Conservation (phyloP, 2,329 filamentous ascomycete genomes). For the Trematosphaeria pertusa region DNA sequence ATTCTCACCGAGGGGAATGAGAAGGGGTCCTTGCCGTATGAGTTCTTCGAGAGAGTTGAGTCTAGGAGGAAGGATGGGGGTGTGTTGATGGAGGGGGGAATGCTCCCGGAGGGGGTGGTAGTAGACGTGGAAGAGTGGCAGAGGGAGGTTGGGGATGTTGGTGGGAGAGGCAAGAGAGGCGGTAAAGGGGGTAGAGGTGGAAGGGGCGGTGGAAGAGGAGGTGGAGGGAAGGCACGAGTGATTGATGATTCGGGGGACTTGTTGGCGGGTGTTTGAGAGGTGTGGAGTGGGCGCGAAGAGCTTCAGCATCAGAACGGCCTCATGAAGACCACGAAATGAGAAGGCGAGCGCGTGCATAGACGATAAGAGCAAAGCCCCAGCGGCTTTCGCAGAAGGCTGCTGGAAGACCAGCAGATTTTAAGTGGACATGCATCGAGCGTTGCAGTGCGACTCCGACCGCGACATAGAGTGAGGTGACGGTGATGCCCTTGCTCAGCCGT, state of each 20-base stretch:
- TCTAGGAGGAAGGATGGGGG: slow-evolving; percentile 66
- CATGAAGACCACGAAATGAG: too few species aligned
- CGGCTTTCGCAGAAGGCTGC: too few species aligned
- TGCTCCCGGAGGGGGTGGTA: slow-evolving; percentile 54
- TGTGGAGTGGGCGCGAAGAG: background rate
- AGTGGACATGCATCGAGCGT: too few species aligned
- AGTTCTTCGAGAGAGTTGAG: slow-evolving; percentile 75
- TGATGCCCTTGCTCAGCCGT: too few species aligned
- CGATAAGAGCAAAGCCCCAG: too few species aligned
- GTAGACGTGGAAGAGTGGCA: slow-evolving; percentile 47
- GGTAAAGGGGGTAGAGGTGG: slow-evolving; percentile 32
- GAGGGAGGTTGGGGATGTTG: slow-evolving; percentile 31
- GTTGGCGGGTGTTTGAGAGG: slow-evolving; percentile 22
- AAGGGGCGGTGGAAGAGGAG: slow-evolving; percentile 22
- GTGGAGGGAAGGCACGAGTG: slow-evolving; percentile 28
- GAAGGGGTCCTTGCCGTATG: slow-evolving; percentile 45
- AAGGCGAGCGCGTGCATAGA: too few species aligned
- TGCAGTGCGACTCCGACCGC: too few species aligned
- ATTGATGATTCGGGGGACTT: slow-evolving; percentile 34
- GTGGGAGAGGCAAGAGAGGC: slow-evolving; percentile 30
- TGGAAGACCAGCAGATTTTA: too few species aligned
- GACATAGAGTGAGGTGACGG: too few species aligned
- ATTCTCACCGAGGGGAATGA: slow-evolving; percentile 58
- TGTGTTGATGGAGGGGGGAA: slow-evolving; percentile 74
- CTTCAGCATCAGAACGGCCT: background rate